These are phyloP conservation scores for Phytophthora sp. DNA, from an alignment of 352 stramenopile genomes.

Conservation along the genomic window DNA sequence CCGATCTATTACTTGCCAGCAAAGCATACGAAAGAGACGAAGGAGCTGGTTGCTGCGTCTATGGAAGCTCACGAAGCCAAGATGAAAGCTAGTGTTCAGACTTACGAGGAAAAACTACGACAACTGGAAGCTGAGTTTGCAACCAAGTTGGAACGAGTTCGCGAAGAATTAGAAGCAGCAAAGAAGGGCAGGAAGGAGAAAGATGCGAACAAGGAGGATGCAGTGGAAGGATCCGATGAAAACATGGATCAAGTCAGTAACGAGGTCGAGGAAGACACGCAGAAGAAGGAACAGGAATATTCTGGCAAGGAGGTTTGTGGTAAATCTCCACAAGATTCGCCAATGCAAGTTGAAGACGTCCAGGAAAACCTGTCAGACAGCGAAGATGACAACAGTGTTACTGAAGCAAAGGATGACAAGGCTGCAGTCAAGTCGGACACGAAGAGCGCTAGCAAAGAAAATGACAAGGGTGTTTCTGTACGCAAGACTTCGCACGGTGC, in stretches of 20 bases:
- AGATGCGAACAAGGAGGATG: slow-evolving; percentile 24
- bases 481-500: not conserved
- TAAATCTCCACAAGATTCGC: not conserved
- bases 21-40: slow-evolving; percentile 80
- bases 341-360: slow-evolving; percentile 24
- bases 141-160: slow-evolving; percentile 54
- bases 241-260: slow-evolving; percentile 15
- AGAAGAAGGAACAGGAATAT: slow-evolving; percentile 2
- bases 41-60: slow-evolving; percentile 71
- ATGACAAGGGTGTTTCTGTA: slow-evolving; percentile 7
- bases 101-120: slow-evolving; percentile 53
- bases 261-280: slow-evolving; percentile 3
- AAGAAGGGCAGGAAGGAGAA: slow-evolving; percentile 30
- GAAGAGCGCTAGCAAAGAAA: slow-evolving; percentile 4
- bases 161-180: slow-evolving; percentile 48
- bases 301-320: not conserved
- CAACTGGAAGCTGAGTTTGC: slow-evolving; percentile 59
- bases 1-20: slow-evolving; percentile 77
- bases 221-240: slow-evolving; percentile 27
- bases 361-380: slow-evolving; percentile 21
- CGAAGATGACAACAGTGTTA: slow-evolving; percentile 14
- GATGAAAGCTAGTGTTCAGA: slow-evolving; percentile 41
- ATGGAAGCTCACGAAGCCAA: slow-evolving; percentile 79
- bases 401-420: slow-evolving; percentile 7
- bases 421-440: not conserved